Evolutionary conservation across 805 yeast species (phyloP).

Genomic region (Lipomyces anomalus): DNA sequence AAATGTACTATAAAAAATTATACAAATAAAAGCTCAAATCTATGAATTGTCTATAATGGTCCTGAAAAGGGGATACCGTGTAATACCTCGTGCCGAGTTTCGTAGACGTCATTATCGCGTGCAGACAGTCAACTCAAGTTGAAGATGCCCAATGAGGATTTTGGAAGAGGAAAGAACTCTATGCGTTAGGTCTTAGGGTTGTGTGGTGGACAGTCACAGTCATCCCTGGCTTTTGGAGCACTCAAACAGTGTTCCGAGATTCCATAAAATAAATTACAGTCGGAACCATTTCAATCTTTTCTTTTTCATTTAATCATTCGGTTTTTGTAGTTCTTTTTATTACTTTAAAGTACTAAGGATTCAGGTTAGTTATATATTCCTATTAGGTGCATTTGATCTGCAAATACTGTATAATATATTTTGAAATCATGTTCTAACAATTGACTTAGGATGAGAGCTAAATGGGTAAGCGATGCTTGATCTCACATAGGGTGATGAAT

Average conservation of each 20-base stretch:
- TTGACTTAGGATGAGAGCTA: conserved; percentile 23
- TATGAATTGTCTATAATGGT: not conserved
- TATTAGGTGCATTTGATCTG: not conserved
- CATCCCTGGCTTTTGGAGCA: no score
- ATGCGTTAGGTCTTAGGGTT: no score
- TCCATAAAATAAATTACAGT: not conserved
- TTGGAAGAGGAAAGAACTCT: no score
- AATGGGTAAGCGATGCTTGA: conserved; percentile 18
- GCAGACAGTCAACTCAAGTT: no score
- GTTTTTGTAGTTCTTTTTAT: conserved; percentile 6
- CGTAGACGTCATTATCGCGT: no score
- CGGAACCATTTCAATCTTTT: conserved; percentile 6
- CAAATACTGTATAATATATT: not conserved
- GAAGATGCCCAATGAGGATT: no score
- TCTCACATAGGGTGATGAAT: not conserved
- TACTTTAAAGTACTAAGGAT: conserved; percentile 6
- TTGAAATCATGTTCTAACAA: conserved; percentile 1
- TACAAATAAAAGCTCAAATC: not conserved
- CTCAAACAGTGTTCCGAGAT: no score
- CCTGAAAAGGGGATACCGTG: no score
- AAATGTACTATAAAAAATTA: not conserved
- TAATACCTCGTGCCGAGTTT: no score
- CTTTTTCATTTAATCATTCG: conserved; percentile 11
- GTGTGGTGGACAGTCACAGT: no score
- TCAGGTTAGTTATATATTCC: conserved; percentile 15